Conservation (phyloP, 768 basidiomycete genomes). For the Trichaptum fuscoviolaceum region DNA sequence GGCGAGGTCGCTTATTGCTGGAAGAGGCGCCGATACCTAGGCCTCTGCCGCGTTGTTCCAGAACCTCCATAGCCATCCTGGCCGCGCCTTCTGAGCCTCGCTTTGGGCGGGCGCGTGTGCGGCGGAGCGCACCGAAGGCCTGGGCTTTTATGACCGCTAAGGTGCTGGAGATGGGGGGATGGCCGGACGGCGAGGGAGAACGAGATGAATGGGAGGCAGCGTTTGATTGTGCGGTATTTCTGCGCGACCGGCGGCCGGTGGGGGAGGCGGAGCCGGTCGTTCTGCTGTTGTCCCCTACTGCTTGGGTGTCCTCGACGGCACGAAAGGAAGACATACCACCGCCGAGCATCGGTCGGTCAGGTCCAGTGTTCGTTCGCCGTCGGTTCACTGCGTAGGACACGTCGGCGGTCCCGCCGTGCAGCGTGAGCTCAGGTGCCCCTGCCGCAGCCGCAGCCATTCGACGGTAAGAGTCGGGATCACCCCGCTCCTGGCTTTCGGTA, state of each 20-base stretch:
- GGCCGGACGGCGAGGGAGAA: conserved; percentile 40
- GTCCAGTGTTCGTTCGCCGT: conserved; percentile 32
- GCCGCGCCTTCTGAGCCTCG: conserved; percentile 66
- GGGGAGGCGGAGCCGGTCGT: conserved; percentile 30
- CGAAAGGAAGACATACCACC: neutral
- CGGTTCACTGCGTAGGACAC: conserved; percentile 13
- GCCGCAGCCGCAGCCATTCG: conserved; percentile 39
- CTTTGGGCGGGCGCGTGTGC: conserved; percentile 71
- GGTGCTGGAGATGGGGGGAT: conserved; percentile 62
- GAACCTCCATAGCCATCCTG: conserved; percentile 72
- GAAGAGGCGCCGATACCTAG: conserved; percentile 33
- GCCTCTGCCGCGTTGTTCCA: conserved; percentile 72
- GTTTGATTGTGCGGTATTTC: conserved; percentile 14
- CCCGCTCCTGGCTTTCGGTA: conserved; percentile 50
- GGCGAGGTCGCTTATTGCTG: conserved; percentile 44
- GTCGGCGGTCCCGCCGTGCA: conserved; percentile 72
- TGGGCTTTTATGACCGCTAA: conserved; percentile 90
- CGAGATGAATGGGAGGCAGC: conserved; percentile 35
- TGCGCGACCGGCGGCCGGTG: conserved; percentile 39
- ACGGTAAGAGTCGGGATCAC: conserved; percentile 59
- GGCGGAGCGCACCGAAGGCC: conserved; percentile 78
- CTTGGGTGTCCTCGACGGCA: neutral
- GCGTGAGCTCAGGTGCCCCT: conserved; percentile 48
- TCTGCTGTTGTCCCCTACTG: conserved; percentile 6
- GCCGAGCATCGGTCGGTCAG: conserved; percentile 8